Evolutionary conservation across 208 protist species (phyloP), one percentile per base, ranked within the genome.

Genomic region (Acanthamoeba castellanii): DNA sequence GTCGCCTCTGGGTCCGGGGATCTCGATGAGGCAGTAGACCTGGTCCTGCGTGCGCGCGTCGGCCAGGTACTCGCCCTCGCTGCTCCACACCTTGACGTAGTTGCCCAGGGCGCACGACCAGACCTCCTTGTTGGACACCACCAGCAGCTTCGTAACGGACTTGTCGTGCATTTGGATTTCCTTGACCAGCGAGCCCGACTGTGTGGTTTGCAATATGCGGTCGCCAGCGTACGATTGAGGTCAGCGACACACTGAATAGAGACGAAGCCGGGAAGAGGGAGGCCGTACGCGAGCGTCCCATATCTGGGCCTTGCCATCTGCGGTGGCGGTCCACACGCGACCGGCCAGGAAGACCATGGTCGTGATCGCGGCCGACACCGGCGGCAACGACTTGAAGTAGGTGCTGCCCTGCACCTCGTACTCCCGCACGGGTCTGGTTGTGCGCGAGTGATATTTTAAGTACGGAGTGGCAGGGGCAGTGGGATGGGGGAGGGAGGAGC

Each of bases 31-130:
- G 50, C 78, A 87, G 78, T 87, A 87, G 45, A 87, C 78, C 45
- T 61, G 78, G 50, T 87, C 78, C 50, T 87, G 78, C 25, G 78
- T 87, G 42, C 78, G 78, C 27, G 78, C 78, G 27, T 87, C 78
- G 78, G 78, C 78, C 37, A 87, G 13, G 50, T 87, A 87, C 50
- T 87, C 47, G 47, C 78, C 78, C 34, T 87, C 78, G 25, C 9
- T 34, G 78, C 78, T 87, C 78, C 78, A 87, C n/a, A 87, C 78
- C 50, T 87, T 87, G 78, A 87, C 78, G 4, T 3, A 34, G 78
- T 87, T 87, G 78, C 32, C 47, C 32, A 61, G 47, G 9, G 45
- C 18, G 57, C 85, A 92, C 59, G 85, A 92, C 85, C 85, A 92
- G 20, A 92, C 85, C 22, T 74, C 52, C 59, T 66, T 74, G 59